Evolutionary conservation across 768 basidiomycete genomes (phyloP), one percentile per base, ranked within the genome.

Genomic region (Mycena albidolilacea): DNA sequence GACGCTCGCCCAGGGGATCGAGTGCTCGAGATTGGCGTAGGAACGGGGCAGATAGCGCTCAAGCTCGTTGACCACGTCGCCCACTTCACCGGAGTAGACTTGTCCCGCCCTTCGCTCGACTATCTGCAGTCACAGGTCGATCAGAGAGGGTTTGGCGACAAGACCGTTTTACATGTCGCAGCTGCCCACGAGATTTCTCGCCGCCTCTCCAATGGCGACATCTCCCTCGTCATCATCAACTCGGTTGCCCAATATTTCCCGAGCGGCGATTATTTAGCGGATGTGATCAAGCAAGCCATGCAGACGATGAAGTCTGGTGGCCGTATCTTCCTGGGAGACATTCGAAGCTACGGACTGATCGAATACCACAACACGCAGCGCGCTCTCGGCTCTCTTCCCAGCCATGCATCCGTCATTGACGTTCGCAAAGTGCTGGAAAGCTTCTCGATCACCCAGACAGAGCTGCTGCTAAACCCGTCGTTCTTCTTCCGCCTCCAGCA

Each of bases 371-470:
- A 59, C 58, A 59, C 58, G 38, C 58, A 59, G 58, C 58, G 58
- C 58, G 58, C 58, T 59, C 58, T 59, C 58, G 58, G 58, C 38
- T 59, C 38, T 41, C 58, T 59, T 39, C 38, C 58, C n/a, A 59
- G 58, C 58, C 38, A 59, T 39, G 58, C 58, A 59, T 39, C 58
- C 58, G 38, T 59, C 58, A 59, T 41, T 38, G 58, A 59, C 58
- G 38, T 59, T 59, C 58, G 58, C 38, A 59, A 59, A 59, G 38
- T 19, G 58, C 58, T 59, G 38, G 58, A 59, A 41, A 41, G 19
- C 58, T 59, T 59, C 58, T 59, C 58, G 58, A 59, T 41, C 58
- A 59, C 58, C 58, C 58, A 59, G 58, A 59, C 58, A 41, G 58
- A 59, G 38, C 38, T 59, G 58, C 38, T 59, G 58, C 58, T 59